Evolutionary conservation across 306 rosid species (phyloP).

Genomic region (Citrullus amarus): DNA sequence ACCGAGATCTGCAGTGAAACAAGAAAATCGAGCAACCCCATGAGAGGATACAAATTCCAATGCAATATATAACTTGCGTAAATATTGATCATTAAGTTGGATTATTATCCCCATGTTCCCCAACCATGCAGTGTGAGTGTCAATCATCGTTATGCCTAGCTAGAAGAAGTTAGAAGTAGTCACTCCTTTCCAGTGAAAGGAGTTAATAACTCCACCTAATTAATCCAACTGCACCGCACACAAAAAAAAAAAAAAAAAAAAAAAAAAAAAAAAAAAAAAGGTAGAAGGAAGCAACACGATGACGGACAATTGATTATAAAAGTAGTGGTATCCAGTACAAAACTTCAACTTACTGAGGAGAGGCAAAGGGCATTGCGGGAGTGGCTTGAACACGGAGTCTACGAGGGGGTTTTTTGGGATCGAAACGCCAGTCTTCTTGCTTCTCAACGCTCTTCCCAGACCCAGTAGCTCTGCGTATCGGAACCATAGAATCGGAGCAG

Average conservation of each 20-base stretch:
- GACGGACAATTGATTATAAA: not conserved
- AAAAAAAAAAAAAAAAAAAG: not conserved
- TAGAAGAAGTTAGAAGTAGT: not conserved
- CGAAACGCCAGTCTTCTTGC: slow-evolving; percentile 52
- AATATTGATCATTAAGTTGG: not conserved
- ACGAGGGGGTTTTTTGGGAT: slow-evolving; percentile 38
- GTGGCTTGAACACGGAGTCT: slow-evolving; percentile 54
- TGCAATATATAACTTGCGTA: not conserved
- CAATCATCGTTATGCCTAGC: not conserved
- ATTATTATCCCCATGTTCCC: not conserved
- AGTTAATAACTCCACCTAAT: not conserved
- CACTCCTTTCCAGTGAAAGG: not conserved
- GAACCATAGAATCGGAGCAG: slow-evolving; percentile 52
- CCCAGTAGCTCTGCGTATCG: slow-evolving; percentile 46
- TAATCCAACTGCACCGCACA: not conserved
- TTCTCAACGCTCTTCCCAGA: slow-evolving; percentile 30
- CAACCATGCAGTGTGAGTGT: not conserved
- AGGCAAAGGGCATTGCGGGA: slow-evolving; percentile 71
- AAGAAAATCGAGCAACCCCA: slow-evolving; percentile 1
- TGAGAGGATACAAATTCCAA: not conserved
- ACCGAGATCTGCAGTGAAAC: slow-evolving; percentile 39
- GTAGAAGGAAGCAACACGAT: not conserved
- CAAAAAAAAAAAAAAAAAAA: too few relatives aligned
- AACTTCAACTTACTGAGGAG: slow-evolving; percentile 42
- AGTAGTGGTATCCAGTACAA: not conserved